Conservation (phyloP, 1,139 yeast species). For the Hanseniaspora sp. region DNA sequence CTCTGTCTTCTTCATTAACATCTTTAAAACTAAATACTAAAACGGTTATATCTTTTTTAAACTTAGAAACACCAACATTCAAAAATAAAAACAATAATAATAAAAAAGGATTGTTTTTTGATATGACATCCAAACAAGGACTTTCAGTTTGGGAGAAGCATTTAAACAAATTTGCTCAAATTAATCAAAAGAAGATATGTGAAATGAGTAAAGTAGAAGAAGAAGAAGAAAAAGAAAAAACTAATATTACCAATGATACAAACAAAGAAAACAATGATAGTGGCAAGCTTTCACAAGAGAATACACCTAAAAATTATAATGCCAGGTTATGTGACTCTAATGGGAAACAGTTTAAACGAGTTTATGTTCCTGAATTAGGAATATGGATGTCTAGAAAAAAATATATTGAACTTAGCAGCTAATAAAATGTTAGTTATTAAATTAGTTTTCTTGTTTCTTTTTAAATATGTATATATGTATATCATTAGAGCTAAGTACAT, state of each 20-base stretch:
- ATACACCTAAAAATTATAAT: background rate
- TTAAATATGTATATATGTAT: too few species aligned
- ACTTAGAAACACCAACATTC: background rate
- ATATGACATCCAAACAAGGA: constrained; percentile 20
- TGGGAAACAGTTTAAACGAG: background rate
- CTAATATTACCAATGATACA: background rate
- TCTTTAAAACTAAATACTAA: background rate
- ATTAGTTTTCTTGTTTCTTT: too few species aligned
- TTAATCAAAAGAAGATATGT: too few species aligned
- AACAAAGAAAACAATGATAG: too few species aligned
- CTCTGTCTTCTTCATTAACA: background rate
- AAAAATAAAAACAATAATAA: background rate
- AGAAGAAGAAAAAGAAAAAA: background rate
- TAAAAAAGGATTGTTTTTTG: constrained; percentile 18
- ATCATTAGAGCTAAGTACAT: too few species aligned
- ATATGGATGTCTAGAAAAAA: constrained; percentile 11
- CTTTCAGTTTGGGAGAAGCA: constrained; percentile 18
- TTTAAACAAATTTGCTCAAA: constrained; percentile 1
- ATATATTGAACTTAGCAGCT: background rate
- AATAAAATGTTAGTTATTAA: background rate
- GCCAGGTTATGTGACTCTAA: background rate
- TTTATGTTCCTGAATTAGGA: constrained; percentile 1
- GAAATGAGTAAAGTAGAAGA: background rate
- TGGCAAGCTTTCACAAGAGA: too few species aligned
- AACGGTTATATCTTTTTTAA: background rate